Conservation (phyloP, 176 grass and related monocot species). For the Hordeum vulgare region DNA sequence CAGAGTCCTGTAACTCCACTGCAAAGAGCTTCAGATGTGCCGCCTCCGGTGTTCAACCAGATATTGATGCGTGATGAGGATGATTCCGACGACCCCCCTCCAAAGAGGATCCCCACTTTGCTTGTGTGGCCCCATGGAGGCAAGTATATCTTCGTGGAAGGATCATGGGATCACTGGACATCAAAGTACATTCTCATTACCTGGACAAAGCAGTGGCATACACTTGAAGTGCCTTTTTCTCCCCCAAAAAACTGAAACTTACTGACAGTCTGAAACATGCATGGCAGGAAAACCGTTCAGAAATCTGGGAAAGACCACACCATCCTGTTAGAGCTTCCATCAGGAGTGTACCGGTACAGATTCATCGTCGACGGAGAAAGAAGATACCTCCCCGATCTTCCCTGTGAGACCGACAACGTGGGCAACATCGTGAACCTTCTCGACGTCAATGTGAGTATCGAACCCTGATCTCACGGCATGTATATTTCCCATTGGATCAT, state of each 20-base stretch:
- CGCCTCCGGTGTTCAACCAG: constrained; percentile 66
- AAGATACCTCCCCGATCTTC: constrained; percentile 51
- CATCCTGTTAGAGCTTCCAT: constrained; percentile 69
- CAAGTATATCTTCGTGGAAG: constrained; percentile 61
- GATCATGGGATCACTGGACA: constrained; percentile 92
- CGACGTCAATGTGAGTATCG: constrained; percentile 62
- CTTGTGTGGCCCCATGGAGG: constrained; percentile 76
- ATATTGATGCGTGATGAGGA: constrained; percentile 46
- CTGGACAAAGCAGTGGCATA: neutral
- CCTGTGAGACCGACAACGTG: constrained; percentile 48
- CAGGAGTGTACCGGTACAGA: constrained; percentile 64
- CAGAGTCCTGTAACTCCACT: constrained; percentile 78
- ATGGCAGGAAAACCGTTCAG: constrained; percentile 55
- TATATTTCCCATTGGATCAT: neutral
- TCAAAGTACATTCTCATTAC: constrained; percentile 37
- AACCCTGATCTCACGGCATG: neutral
- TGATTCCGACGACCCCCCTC: constrained; percentile 37
- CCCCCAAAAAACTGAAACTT: neutral
- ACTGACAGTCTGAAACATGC: neutral
- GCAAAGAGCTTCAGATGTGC: constrained; percentile 45
- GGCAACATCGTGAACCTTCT: constrained; percentile 64
- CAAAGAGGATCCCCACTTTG: constrained; percentile 70
- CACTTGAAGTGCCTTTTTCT: too few relatives aligned
- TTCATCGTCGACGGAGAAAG: constrained; percentile 81
- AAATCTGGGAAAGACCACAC: constrained; percentile 79